Evolutionary conservation across 306 rosid species (phyloP), one percentile per base, ranked within the genome.

Genomic region (Prunus kanzakura): DNA sequence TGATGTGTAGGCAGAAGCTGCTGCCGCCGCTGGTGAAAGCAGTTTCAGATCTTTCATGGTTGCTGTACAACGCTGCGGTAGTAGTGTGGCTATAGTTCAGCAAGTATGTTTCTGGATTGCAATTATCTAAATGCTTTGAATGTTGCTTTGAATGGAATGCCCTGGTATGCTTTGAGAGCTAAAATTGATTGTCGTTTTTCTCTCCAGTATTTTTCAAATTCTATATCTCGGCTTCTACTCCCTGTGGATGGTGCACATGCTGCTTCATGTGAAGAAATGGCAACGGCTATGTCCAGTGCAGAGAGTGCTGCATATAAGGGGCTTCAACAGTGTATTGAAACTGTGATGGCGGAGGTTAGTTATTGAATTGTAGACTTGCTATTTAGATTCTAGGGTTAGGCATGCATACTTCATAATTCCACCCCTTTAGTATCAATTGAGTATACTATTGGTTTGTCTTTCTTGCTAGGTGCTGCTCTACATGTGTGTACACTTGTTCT

Each of bases 221-320:
- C 98, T 76, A 93, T 96, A 78, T 96, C 99, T 76, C 92, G 99
- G 83, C 97, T 93, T 80, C 82, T 96, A 83, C 96, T 96, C 38
- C 99, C 99, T 35, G 99, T 96, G 45, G 98, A 96, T 86, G 99
- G 99, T 74, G 99, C 98, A 54, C 99, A 96, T 88, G 94, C 98
- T 81, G 89, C 99, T 79, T 89, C 99, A 71, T 96, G 99, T 81
- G 99, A 96, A 83, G 99, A 96, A 86, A 96, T 96, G 99, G 92
- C 94, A 57, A 87, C 90, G 5, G 98, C 99, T 75, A 88, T 96
- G 99, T 92, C 98, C 72, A 96, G 96, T 88, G 99, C 99, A 67
- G 99, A 96, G 88, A 91, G 96, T 79, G 96, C 98, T 72, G 99
- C 99, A 71, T 93, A 96, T 82, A 96, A 87, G 87, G 99, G 99